Base-by-base conservation (phyloP, 108 stramenopile genomes). In the Fragilaria radians region DNA sequence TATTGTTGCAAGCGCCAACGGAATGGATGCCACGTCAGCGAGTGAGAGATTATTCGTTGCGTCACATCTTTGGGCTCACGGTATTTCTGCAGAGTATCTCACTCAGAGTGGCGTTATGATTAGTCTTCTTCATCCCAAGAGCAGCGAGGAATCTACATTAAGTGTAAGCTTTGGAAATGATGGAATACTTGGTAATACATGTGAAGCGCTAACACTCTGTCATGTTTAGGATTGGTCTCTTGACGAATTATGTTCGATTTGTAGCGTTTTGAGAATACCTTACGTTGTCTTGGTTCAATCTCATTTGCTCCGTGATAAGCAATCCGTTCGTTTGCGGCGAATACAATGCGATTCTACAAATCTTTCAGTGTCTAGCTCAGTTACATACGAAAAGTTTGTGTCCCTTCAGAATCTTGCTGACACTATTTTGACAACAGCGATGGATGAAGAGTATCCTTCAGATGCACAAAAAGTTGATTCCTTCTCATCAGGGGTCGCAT, bases 71-170 rank as follows among this genome's bases (percentile, higher is more conserved):
- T 88, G 86, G 86, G 57, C 70, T 1, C 59, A 68, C 46, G 86
- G 83, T 14, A 83, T 91, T 22, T 62, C 78, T n/a, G 82, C 77
- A 26, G 89, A 91, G 67, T 91, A 91, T 58, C 17, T 83, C 22
- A 48, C 84, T 4, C 83, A 86, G 5, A 88, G 85, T 68, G 77
- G 73, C 30, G 68, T 83, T 14, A 82, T 85, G 62, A 52, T 79
- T 55, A 86, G 73, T 52, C 56, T 86, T 36, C 58, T 87, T 42
- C 36, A 14, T 11, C 11, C 36, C 7, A 42, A 14, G 14, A 11
- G 11, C 14, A 7, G 36, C 14, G 36, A 42, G 36, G 36, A 42
- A 7, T 7, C 36, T 11, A 42, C 36, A 7, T 42, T 14, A 14
- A 42, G 36, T 42, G 36, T 42, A 42, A 14, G 36, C 14, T 42